Conservation (phyloP, 495 filamentous ascomycete genomes). For the Annulohypoxylon bovei region DNA sequence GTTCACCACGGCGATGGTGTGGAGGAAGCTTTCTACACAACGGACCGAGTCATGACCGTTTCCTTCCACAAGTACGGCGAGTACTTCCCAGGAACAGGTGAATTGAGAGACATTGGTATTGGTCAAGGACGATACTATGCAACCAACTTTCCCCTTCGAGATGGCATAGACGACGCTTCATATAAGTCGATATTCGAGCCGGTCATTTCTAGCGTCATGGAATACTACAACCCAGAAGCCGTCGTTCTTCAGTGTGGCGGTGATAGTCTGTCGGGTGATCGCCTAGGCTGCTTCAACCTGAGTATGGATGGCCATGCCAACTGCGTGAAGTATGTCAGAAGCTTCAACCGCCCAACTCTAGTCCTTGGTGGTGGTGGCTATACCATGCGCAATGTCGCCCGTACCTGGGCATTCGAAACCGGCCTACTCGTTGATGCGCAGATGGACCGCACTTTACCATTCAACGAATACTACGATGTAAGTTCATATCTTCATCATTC, state of each 20-base stretch:
- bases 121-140: constrained; percentile 93
- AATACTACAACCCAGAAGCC: constrained; percentile 92
- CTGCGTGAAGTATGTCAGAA: constrained; percentile 94
- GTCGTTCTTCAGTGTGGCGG: constrained; percentile 97
- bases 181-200: constrained; percentile 98
- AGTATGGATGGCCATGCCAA: constrained; percentile 98
- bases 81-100: constrained; percentile 97
- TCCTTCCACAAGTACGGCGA: constrained; percentile 99
- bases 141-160: constrained; percentile 95
- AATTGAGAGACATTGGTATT: constrained; percentile 94
- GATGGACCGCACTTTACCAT: constrained; percentile 85
- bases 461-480: constrained; percentile 98
- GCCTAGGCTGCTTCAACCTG: constrained; percentile 96
- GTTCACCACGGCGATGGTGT: constrained; percentile 98
- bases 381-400: constrained; percentile 97
- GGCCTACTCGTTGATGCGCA: constrained; percentile 85
- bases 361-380: constrained; percentile 96
- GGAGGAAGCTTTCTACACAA: constrained; percentile 97
- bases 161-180: constrained; percentile 91
- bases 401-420: constrained; percentile 97
- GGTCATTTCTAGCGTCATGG: constrained; percentile 91
- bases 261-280: constrained; percentile 92
- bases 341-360: constrained; percentile 88
- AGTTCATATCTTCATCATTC: constrained; percentile 33
- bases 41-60: constrained; percentile 97